Evolutionary conservation across 768 basidiomycete genomes (phyloP), one percentile per base, ranked within the genome.

Genomic region (Jaapia argillacea): DNA sequence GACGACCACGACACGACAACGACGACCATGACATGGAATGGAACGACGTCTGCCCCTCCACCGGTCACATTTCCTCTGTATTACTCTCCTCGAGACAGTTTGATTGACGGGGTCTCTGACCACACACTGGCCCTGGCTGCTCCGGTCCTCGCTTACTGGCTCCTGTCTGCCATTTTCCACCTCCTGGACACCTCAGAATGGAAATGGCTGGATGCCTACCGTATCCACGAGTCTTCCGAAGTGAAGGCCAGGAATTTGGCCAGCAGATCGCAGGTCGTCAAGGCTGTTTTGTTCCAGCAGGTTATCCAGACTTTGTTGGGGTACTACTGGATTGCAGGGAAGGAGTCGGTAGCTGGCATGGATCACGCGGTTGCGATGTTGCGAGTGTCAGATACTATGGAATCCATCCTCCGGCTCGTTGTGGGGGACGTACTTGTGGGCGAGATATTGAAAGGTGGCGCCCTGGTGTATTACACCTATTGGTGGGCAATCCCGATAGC

Each of bases 401-500:
- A 62, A 16, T 60, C 63, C 41, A 53, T 68, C 0, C 51, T 70
- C 2, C 46, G 60, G 28, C 51, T 62, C 42, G 28, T 66, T 2
- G 44, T 79, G 4, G 77, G 79, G 14, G 58, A 66, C 39, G 53
- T 66, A 31, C 52, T 57, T 0, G 71, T 60, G 0, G 56, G 58
- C 44, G 50, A 75, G 51, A 52, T 57, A 23, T 46, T 24, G 13
- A 54, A 59, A 46, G 76, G 65, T 3, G 60, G 60, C 5, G 52
- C 55, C 16, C 36, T 68, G 13, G 70, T 81, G 13, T 74, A 82
- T 57, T 74, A 73, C 57, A 51, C 80, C 14, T 99, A 98, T 60
- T 99, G 94, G 94, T 99, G 92, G 90, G 79, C 68, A 4, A 78
- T 92, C 3, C 96, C 96, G 1, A 52, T 63, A 2, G 56, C 69